These are phyloP conservation scores for Exophiala mesophila DNA, from an alignment of 2,329 filamentous ascomycete species.

Conservation along the genomic window DNA sequence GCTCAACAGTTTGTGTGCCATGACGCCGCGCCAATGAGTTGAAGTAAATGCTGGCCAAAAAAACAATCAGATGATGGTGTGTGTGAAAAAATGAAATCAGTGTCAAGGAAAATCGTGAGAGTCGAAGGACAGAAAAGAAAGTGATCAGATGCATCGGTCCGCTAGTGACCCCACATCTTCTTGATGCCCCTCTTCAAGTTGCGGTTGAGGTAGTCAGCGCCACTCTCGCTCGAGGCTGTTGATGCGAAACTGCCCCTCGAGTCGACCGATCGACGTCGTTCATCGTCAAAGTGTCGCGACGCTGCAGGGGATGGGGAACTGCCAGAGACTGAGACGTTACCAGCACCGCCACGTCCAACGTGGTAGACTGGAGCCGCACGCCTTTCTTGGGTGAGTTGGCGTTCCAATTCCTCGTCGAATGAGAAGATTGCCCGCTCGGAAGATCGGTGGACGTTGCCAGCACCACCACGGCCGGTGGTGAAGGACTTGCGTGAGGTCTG, in stretches of 20 bases:
- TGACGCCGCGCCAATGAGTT: too few species aligned
- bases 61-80: too few species aligned
- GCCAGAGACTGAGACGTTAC: slow-evolving; percentile 39
- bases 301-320: not conserved
- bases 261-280: slow-evolving; percentile 10
- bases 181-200: slow-evolving; percentile 24
- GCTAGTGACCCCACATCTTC: slow-evolving; percentile 22
- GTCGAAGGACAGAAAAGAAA: not conserved
- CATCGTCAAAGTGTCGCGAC: not conserved
- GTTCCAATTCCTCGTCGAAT: slow-evolving; percentile 62
- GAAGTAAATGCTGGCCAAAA: too few species aligned
- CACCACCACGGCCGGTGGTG: slow-evolving; percentile 50
- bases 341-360: slow-evolving; percentile 58
- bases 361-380: slow-evolving; percentile 58
- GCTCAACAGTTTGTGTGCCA: too few species aligned
- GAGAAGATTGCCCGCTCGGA: slow-evolving; percentile 57
- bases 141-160: slow-evolving; percentile 5
- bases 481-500: slow-evolving; percentile 40
- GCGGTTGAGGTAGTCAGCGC: slow-evolving; percentile 25
- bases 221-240: slow-evolving; percentile 20
- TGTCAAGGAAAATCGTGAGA: not conserved
- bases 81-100: too few species aligned
- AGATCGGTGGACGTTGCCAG: slow-evolving; percentile 49
- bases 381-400: slow-evolving; percentile 49
- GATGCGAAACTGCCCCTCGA: slow-evolving; percentile 8